phyloP scores from a whole-genome alignment of 2,329 filamentous ascomycete species.

The Fusarium gaditjirri region DNA sequence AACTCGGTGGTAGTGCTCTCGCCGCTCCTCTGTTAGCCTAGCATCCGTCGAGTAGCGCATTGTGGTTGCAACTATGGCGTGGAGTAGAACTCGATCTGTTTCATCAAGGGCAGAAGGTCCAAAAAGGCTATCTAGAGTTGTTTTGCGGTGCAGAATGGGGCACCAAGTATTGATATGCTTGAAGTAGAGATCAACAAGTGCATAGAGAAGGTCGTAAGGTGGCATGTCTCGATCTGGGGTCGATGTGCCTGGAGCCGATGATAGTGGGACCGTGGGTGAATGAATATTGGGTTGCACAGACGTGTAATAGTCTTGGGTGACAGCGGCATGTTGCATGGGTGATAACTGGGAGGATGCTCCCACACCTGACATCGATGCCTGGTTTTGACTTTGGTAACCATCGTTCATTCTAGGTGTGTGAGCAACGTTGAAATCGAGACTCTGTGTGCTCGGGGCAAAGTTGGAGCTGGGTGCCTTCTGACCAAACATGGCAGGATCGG shows the following conservation, averaged over 20 bases:
- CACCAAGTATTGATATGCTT: conserved; percentile 87
- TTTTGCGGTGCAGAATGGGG: conserved; percentile 86
- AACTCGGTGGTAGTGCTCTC: conserved; percentile 79
- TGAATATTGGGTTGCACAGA: conserved; percentile 59
- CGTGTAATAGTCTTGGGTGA: conserved; percentile 63
- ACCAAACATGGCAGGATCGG: conserved; percentile 68
- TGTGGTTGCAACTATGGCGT: conserved; percentile 90
- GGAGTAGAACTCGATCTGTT: conserved; percentile 82
- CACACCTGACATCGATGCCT: conserved; percentile 55
- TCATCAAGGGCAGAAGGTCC: conserved; percentile 80
- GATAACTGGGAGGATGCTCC: conserved; percentile 50
- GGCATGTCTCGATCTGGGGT: conserved; percentile 72
- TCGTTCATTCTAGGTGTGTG: conserved; percentile 61
- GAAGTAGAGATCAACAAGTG: conserved; percentile 80
- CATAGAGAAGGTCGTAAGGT: conserved; percentile 78
- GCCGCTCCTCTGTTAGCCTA: conserved; percentile 76
- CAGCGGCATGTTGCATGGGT: conserved; percentile 53
- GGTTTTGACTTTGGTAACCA: conserved; percentile 59
- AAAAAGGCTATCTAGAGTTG: conserved; percentile 84
- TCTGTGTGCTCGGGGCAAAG: conserved; percentile 57
- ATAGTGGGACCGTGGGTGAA: conserved; percentile 67
- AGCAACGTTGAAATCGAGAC: conserved; percentile 62
- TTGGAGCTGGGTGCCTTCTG: conserved; percentile 65
- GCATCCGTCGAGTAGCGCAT: conserved; percentile 84
- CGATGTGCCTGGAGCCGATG: conserved; percentile 50